Evolutionary conservation across 2,329 filamentous ascomycete genomes (phyloP), one percentile per base, ranked within the genome.

Genomic region (Fusarium sp.): DNA sequence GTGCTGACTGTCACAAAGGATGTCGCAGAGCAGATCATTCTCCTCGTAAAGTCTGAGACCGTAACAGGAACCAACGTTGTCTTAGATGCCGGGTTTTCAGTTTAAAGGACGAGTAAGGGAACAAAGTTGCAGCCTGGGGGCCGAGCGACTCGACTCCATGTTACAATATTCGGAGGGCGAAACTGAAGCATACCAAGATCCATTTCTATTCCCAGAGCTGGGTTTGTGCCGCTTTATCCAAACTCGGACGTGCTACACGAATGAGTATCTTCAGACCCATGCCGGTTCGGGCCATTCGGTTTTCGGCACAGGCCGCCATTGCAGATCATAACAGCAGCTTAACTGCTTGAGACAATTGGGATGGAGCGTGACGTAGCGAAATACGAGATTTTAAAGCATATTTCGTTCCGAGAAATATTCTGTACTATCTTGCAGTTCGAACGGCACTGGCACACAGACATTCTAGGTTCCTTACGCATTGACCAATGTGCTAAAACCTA

Each of bases 41-140:
- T 66, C 1, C 61, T 66, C 2, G 32, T 66, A 1, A 52, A 52
- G 10, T 66, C 63, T 3, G 17, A 60, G 13, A 60, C 63, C 0
- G 14, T 60, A 1, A 66, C 63, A 5, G 61, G 63, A 26, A 13
- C 63, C 1, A 66, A 66, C 7, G 23, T 66, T 6, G 8, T 66
- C 1, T 32, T 66, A 1, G 63, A 66, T 11, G 52, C 63, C 0
- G 63, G 63, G 1, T 66, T 66, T 13, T 66, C 63, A 15, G 12
- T 63, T 13, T 62, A 14, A 9, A 0, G 5, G 30, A 30, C 3
- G 30, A 11, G 14, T 3, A 7, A 13, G 3, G 9, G 3, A 15
- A 13, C 33, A 1, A 13, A 3, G 15, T 8, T 6, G 12, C 9
- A 17, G 2, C 13, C 6, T 13, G 4, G 17, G 14, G 2, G 7